Evolutionary conservation across 768 basidiomycete genomes (phyloP).

Genomic region (Cystofilobasidium bisporidii): DNA sequence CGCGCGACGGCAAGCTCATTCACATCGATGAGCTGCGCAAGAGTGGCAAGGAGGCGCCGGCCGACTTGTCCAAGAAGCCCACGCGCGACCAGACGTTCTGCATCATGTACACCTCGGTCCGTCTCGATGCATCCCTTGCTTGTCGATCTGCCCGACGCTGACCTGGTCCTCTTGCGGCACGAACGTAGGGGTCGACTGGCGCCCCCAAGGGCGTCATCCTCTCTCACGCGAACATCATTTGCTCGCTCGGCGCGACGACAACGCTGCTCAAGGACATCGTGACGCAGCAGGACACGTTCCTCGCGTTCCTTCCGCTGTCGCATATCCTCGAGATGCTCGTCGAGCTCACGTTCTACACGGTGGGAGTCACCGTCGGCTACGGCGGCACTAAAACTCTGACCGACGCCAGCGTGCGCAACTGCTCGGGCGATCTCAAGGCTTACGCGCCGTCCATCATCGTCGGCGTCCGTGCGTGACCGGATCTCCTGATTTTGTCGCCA

Average conservation of each 20-base stretch:
- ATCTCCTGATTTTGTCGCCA: no score
- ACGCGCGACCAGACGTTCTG: slow-evolving; percentile 50
- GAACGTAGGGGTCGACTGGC: slow-evolving; percentile 55
- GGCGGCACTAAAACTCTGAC: slow-evolving; percentile 39
- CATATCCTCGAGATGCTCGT: slow-evolving; percentile 39
- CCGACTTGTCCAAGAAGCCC: slow-evolving; percentile 48
- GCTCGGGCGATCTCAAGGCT: slow-evolving; percentile 37
- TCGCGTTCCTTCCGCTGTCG: slow-evolving; percentile 32
- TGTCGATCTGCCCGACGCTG: no score
- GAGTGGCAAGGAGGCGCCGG: slow-evolving; percentile 53
- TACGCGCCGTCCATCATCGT: slow-evolving; percentile 37
- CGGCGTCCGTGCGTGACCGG: slow-evolving; percentile 36
- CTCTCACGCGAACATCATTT: slow-evolving; percentile 71
- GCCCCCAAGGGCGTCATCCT: slow-evolving; percentile 90
- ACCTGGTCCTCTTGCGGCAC: no score
- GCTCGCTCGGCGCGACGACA: slow-evolving; percentile 23
- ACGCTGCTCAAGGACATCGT: slow-evolving; percentile 14
- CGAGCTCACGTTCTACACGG: slow-evolving; percentile 36
- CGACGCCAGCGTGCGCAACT: slow-evolving; percentile 38
- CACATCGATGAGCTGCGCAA: slow-evolving; percentile 64
- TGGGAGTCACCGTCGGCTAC: slow-evolving; percentile 32
- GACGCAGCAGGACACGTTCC: slow-evolving; percentile 18
- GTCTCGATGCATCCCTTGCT: no score
- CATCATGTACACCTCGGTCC: slow-evolving; percentile 57
- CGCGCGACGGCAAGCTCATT: slow-evolving; percentile 44